Evolutionary conservation across 2,329 filamentous ascomycete species (phyloP), one percentile per base, ranked within the genome.

Genomic region (Phialophora verrucosa): DNA sequence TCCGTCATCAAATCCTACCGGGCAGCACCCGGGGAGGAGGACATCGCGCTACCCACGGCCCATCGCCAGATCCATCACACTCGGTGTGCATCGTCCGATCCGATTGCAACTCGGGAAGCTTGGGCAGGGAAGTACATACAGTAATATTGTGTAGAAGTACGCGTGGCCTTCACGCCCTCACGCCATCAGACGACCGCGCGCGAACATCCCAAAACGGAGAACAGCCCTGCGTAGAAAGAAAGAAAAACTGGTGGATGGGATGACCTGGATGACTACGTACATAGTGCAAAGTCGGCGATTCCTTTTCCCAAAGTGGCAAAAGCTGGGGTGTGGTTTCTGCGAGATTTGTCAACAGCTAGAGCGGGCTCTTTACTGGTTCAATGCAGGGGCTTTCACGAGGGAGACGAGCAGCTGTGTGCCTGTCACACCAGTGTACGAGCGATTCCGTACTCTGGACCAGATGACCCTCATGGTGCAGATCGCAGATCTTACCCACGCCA

Each of bases 1-100:
- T 14, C 32, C 55, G 38, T 44, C 55, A 44, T 42, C 55, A 44
- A 29, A 25, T 47, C 8, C 20, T 59, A 27, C 49, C 49, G 49
- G 49, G 49, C 20, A 51, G 49, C 12, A 12, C 8, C 20, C 49
- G 49, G 25, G 20, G 20, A 51, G 8, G 20, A 29, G 14, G 49
- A 17, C 5, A 23, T 23, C 6, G 44, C 6, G 17, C 44, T n/a
- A 11, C 7, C 17, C 44, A 23, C 11, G 20, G 44, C 44, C 44
- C 7, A 20, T 23, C 44, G 20, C 20, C 20, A 12, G 49, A 10
- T 14, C 11, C 12, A 51, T 27, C 47, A 12, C 32, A 35, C 20
- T 25, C 25, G 20, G 8, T 27, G 23, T 23, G 2, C 47, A 27
- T 12, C 12, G 20, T 50, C 47, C 47, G 38, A 42, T 42, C 47